Evolutionary conservation across 495 filamentous ascomycete species (phyloP).

Genomic region (Cercophora scortea): DNA sequence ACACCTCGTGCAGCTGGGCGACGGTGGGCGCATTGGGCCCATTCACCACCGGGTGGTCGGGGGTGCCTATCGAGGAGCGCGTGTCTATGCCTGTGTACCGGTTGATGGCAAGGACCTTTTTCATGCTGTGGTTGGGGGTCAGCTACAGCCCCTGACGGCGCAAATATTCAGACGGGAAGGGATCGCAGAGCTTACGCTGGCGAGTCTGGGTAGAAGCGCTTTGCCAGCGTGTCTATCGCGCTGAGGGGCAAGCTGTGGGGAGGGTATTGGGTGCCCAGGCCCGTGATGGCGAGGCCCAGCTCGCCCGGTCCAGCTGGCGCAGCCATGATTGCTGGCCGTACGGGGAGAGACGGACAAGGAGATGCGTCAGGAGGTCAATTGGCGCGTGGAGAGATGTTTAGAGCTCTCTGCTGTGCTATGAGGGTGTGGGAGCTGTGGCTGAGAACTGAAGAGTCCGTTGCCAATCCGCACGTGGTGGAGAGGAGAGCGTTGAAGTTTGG

Average conservation of each 20-base stretch:
- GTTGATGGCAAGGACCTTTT: conserved; percentile 55
- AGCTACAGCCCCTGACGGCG: not conserved
- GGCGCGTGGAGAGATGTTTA: not conserved
- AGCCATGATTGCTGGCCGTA: conserved; percentile 14
- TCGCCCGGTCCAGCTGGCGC: conserved; percentile 16
- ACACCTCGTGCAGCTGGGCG: conserved; percentile 44
- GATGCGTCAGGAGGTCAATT: conserved; percentile 7
- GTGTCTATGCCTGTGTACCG: conserved; percentile 55
- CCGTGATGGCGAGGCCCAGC: conserved; percentile 43
- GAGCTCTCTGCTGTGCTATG: not conserved
- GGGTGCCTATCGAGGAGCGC: conserved; percentile 49
- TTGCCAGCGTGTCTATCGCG: conserved; percentile 32
- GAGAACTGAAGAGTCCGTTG: not conserved
- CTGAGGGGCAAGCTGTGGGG: conserved; percentile 33
- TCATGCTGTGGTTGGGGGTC: conserved; percentile 30
- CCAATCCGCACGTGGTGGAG: too few species aligned
- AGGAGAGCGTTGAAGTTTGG: too few species aligned
- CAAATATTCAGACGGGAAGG: not conserved
- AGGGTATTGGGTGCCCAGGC: conserved; percentile 43
- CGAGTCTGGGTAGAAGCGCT: conserved; percentile 41
- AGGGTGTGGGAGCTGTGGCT: not conserved
- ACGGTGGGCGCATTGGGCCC: conserved; percentile 45
- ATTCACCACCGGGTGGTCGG: conserved; percentile 51
- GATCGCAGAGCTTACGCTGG: conserved; percentile 32
- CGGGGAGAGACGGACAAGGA: not conserved